These are phyloP conservation scores for Whalleya microplaca DNA, from an alignment of 2,329 filamentous ascomycete genomes.

Conservation along the genomic window DNA sequence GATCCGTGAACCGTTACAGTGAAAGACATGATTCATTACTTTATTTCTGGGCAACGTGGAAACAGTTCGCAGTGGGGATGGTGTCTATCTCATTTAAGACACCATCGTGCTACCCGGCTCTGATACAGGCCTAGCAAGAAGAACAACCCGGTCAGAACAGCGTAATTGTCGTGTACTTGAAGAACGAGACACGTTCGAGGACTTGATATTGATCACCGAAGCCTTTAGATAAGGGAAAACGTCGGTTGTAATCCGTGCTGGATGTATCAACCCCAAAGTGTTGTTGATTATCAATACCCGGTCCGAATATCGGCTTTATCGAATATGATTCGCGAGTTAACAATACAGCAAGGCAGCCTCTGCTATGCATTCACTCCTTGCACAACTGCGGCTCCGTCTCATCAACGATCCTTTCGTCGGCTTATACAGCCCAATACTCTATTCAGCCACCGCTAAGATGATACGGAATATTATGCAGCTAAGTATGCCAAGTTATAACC, in stretches of 20 bases:
- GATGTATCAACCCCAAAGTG: neutral
- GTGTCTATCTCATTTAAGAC: neutral
- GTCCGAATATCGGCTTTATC: neutral
- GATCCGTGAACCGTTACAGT: slow-evolving; percentile 1
- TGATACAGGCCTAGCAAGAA: neutral
- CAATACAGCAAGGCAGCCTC: neutral
- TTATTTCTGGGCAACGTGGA: neutral
- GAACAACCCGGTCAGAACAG: neutral
- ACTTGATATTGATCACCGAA: neutral
- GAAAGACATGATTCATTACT: neutral
- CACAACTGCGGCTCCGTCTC: neutral
- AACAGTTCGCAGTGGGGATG: neutral
- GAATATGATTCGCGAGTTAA: neutral
- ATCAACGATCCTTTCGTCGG: neutral
- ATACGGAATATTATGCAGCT: slow-evolving; percentile 19
- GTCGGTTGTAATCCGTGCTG: neutral
- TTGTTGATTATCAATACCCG: neutral
- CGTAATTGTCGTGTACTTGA: neutral
- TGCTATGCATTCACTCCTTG: neutral
- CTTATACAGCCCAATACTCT: neutral
- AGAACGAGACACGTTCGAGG: neutral
- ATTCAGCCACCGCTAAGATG: slow-evolving; percentile 10
- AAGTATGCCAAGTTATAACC: slow-evolving; percentile 19
- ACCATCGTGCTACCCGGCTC: neutral
- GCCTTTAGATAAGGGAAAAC: neutral